Base-by-base conservation (phyloP, 2,329 filamentous ascomycete genomes). In the Leptographium radiaticola region DNA sequence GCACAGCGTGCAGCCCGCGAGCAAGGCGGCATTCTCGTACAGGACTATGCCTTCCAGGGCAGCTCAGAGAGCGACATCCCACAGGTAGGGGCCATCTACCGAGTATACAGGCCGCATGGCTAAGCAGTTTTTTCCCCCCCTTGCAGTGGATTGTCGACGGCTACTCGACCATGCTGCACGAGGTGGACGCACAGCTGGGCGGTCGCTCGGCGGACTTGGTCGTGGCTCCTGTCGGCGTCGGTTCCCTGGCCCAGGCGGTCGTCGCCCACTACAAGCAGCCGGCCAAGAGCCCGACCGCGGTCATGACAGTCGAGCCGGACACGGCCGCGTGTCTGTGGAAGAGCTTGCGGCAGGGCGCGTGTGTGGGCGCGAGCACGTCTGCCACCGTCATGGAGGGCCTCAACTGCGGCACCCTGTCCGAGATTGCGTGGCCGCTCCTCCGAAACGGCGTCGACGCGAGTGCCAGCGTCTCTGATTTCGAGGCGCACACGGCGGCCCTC, bases 301-400 rank as follows among this genome's bases (percentile, higher is more conserved):
- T 89, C n/a, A 61, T 89, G 3, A 71, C 81, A 0, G 86, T 89
- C 0, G 87, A 91, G 64, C 81, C 86, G 0, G 79, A 83, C 18
- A 79, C 77, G 0, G 86, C 76, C 0, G 74, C 80, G 0, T 83
- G 78, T 57, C 64, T 86, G 9, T 72, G 72, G 55, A 70, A 72
- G 39, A 80, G 76, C 38, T 64, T 86, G 2, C 64, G 70, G 18
- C 66, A 65, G 0, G 79, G 76, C 0, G 60, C 72, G 39, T 66
- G 74, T 4, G 71, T 70, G 0, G 65, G 75, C 0, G 72, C 85
- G 1, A 55, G 64, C 9, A 87, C 83, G 0, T 70, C 69, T 0
- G 68, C 76, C 3, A 88, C 83, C 0, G 87, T 87, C 60, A 89
- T 89, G 84, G 75, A 76, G 42, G 86, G 85, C 0, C 77, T 89